Percentiles rank a stretch among this genome's conserved stretches.
Conservation (phyloP, 163 green algal species). For the Chlorella variabilis region DNA sequence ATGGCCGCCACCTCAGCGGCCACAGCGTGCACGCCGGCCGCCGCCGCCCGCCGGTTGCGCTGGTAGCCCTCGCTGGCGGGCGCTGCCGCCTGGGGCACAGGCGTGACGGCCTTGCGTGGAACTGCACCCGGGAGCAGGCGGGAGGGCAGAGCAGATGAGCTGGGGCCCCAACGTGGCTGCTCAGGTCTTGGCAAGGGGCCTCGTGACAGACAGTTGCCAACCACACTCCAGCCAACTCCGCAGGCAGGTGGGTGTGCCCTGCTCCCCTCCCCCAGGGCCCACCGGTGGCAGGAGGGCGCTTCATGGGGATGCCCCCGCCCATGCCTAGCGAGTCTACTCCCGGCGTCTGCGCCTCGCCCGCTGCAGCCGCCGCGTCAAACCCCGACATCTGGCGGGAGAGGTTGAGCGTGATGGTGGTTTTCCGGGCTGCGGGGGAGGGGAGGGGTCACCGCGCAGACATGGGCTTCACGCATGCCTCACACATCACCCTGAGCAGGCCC, state of each 20-base stretch:
- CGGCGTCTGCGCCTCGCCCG: conserved; percentile 23
- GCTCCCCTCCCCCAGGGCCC: too few relatives aligned
- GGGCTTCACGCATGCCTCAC: too few relatives aligned
- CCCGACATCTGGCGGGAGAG: conserved; percentile 31
- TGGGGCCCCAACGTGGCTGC: too few relatives aligned
- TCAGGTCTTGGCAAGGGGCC: too few relatives aligned
- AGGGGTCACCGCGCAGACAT: too few relatives aligned
- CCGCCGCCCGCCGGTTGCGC: conserved; percentile 39
- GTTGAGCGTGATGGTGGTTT: conserved; percentile 47
- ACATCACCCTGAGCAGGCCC: too few relatives aligned
- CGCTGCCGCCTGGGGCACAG: conserved; percentile 5
- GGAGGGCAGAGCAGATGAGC: too few relatives aligned
- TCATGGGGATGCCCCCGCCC: neutral
- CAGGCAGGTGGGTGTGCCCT: too few relatives aligned
- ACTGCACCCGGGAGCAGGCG: neutral
- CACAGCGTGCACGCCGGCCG: conserved; percentile 45
- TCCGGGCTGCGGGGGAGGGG: neutral
- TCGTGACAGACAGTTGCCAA: too few relatives aligned
- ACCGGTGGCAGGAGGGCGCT: neutral
- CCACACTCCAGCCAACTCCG: too few relatives aligned
- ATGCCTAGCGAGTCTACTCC: conserved; percentile 29
- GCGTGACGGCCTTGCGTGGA: conserved; percentile 27
- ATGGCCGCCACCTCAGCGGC: conserved; percentile 42
- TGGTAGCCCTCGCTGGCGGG: conserved; percentile 25
- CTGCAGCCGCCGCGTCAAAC: conserved; percentile 13